These are phyloP conservation scores for Chondrostereum purpureum DNA, from an alignment of 1,284 basidiomycete species.

Conservation along the genomic window DNA sequence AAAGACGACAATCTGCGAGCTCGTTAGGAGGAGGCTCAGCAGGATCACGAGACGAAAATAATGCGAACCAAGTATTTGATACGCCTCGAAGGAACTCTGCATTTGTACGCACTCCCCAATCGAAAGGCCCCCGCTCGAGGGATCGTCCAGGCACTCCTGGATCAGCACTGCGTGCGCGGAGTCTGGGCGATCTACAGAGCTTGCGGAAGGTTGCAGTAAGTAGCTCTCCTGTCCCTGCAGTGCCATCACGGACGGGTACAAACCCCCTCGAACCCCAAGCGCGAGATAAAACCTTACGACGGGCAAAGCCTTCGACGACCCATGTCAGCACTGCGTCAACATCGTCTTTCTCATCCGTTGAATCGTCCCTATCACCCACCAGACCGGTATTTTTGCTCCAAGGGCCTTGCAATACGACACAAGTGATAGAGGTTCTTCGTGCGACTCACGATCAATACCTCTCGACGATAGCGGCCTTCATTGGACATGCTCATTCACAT, in stretches of 20 bases:
- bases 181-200: slow-evolving; percentile 22
- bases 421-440: slow-evolving; percentile 66
- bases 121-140: slow-evolving; percentile 8
- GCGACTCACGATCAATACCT: slow-evolving; percentile 84
- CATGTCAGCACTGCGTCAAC: slow-evolving; percentile 66
- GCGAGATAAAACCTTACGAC: slow-evolving; percentile 17
- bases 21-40: slow-evolving; percentile 20
- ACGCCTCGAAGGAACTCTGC: slow-evolving; percentile 1
- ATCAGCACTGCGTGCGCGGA: slow-evolving; percentile 33
- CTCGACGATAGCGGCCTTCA: slow-evolving; percentile 93
- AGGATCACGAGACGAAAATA: slow-evolving; percentile 30
- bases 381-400: slow-evolving; percentile 57
- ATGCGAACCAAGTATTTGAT: slow-evolving; percentile 12
- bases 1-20: slow-evolving; percentile 36
- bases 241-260: background rate
- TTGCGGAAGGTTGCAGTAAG: slow-evolving; percentile 13
- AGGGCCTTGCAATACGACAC: slow-evolving; percentile 57
- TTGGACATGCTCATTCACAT: slow-evolving; percentile 94
- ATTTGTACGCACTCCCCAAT: slow-evolving; percentile 10
- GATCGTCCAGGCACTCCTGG: slow-evolving; percentile 22
- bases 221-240: background rate
- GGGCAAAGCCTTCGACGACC: slow-evolving; percentile 36
- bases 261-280: slow-evolving; percentile 1
- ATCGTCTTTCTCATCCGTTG: slow-evolving; percentile 53
- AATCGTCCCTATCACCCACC: slow-evolving; percentile 33